These are phyloP conservation scores for Diaporthe nobilis DNA, from an alignment of 2,329 filamentous ascomycete species.

Conservation along the genomic window DNA sequence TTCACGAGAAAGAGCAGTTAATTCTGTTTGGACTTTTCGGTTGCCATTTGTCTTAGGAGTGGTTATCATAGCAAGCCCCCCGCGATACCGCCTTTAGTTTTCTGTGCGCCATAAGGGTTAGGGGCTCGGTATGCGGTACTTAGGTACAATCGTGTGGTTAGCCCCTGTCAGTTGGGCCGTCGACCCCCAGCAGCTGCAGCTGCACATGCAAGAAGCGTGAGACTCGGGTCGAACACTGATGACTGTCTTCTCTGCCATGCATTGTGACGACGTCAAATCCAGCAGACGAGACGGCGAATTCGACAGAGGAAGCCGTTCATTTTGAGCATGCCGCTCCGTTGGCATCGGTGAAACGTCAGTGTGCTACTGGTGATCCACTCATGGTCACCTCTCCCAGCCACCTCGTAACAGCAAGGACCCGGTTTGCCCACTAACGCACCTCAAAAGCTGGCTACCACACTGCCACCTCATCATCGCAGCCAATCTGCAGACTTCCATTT, in stretches of 20 bases:
- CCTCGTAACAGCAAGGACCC: conserved; percentile 23
- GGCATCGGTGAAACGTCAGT: conserved; percentile 27
- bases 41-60: too few species aligned
- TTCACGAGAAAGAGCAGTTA: too few species aligned
- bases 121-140: not conserved
- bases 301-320: not conserved
- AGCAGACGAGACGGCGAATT: not conserved
- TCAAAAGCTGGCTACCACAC: conserved; percentile 7
- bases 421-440: conserved; percentile 25
- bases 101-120: not conserved
- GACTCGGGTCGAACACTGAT: not conserved
- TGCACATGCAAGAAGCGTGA: not conserved
- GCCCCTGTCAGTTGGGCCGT: not conserved
- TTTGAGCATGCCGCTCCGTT: not conserved
- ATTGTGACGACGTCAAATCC: not conserved
- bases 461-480: conserved; percentile 26
- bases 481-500: conserved; percentile 6
- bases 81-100: too few species aligned
- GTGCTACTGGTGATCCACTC: conserved; percentile 24
- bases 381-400: conserved; percentile 19
- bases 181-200: not conserved
- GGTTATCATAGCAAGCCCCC: too few species aligned
- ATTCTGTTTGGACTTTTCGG: too few species aligned
- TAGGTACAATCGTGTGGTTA: not conserved
- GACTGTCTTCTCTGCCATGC: not conserved